Base-by-base conservation (phyloP, 495 filamentous ascomycete species). In the Neurospora tetraspora region DNA sequence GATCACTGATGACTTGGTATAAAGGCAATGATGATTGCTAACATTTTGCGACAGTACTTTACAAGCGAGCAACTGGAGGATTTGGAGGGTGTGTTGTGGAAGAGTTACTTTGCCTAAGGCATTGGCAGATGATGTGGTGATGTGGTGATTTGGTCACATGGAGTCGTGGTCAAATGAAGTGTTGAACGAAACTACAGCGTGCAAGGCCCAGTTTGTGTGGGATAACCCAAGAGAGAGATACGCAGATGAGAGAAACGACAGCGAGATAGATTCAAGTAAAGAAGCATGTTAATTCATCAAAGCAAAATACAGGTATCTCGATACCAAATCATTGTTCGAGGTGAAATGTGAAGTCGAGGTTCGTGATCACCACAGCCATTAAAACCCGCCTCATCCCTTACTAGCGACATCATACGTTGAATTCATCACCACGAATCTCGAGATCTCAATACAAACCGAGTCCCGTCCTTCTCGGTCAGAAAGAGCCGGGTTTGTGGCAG, bases 31-130 rank as follows among this genome's bases (percentile, higher is more conserved):
- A 34, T 20, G 38, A 10, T 38, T 37, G 72, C 71, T 74, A 47
- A 74, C 40, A 85, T 73, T 71, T 68, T 78, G 42, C 6, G 69
- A 36, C 76, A 98, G 95, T 94, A 93, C 68, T 99, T 99, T 77
- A 92, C 92, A 3, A 82, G 89, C 23, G 95, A 98, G 75, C 96
- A 99, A 78, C 86, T 98, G 1, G 96, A 97, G 80, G 95, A 98
- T 80, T 83, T 99, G 27, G 94, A 97, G 76, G 96, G 96, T 59
- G 96, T 98, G 43, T 85, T 99, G 72, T 99, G 96, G 96, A 98
- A 98, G 90, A 97, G 94, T 78, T 99, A 99, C 80, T 99, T 98
- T 85, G 96, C 96, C 71, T 98, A 73, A 78, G 37, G 23, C 16
- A 42, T 14, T n/a, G 10, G 18, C 9, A 1, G 8, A 12, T 1